These are phyloP conservation scores for Stentor roeselii DNA, from an alignment of 73 alveolate genomes.

Conservation along the genomic window DNA sequence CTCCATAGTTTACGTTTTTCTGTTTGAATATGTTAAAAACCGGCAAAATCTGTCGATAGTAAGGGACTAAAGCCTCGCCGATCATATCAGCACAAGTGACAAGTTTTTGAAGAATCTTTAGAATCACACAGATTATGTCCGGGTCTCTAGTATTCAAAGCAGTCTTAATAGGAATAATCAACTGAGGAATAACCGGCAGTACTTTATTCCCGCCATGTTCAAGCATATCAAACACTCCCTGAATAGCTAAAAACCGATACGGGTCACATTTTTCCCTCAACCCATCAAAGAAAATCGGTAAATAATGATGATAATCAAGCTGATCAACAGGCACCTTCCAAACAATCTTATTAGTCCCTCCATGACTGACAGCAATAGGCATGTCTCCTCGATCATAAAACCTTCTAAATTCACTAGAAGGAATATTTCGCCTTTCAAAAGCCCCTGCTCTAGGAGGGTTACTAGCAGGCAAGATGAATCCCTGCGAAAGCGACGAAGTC, in stretches of 20 bases:
- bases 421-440: conserved; percentile 71
- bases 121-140: conserved; percentile 91
- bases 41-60: conserved; percentile 99
- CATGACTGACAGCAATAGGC: conserved; percentile 90
- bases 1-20: conserved; percentile 90
- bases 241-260: conserved; percentile 98
- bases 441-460: conserved; percentile 95
- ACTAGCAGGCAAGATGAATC: conserved; percentile 65
- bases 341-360: conserved; percentile 87
- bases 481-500: conserved; percentile 80
- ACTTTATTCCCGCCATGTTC: conserved; percentile 97
- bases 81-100: conserved; percentile 93
- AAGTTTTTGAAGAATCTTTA: conserved; percentile 94
- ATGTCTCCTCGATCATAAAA: conserved; percentile 96
- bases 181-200: conserved; percentile 99
- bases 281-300: conserved; percentile 99
- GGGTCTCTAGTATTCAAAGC: conserved; percentile 99
- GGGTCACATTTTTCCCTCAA: conserved; percentile 84
- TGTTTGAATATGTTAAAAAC: conserved; percentile 93
- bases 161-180: conserved; percentile 61
- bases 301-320: conserved; percentile 98
- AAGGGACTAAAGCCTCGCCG: conserved; percentile 99
- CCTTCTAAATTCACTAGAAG: conserved; percentile 84
- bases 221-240: conserved; percentile 93
- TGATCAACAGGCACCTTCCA: conserved; percentile 96